Evolutionary conservation across 352 stramenopile species (phyloP).

Genomic region (Phytophthora pinifolia): DNA sequence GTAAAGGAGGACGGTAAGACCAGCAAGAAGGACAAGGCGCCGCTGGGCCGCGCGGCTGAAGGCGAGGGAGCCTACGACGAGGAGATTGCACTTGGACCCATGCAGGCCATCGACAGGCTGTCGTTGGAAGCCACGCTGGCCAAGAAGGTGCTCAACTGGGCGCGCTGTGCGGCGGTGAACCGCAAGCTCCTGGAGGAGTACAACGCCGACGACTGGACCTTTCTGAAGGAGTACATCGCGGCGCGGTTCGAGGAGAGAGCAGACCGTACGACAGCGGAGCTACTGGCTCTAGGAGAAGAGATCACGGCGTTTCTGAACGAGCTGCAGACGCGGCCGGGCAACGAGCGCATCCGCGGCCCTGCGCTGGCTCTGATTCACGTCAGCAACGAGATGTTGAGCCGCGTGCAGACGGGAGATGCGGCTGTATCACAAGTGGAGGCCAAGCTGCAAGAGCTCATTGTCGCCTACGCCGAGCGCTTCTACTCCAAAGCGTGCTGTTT

Average conservation of each 20-base stretch:
- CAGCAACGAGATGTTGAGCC: slow-evolving; percentile 45
- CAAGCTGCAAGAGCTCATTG: slow-evolving; percentile 48
- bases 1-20: slow-evolving; percentile 15
- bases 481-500: slow-evolving; percentile 86
- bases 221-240: slow-evolving; percentile 66
- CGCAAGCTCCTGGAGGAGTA: slow-evolving; percentile 60
- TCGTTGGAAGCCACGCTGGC: slow-evolving; percentile 66
- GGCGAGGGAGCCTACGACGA: slow-evolving; percentile 77
- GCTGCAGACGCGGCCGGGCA: slow-evolving; percentile 46
- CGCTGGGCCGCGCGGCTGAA: slow-evolving; percentile 60
- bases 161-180: slow-evolving; percentile 56
- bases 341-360: slow-evolving; percentile 63
- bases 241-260: slow-evolving; percentile 44
- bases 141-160: slow-evolving; percentile 50
- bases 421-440: slow-evolving; percentile 37
- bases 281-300: slow-evolving; percentile 31
- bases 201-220: slow-evolving; percentile 85
- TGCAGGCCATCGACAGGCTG: slow-evolving; percentile 78
- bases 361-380: slow-evolving; percentile 68
- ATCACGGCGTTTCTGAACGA: slow-evolving; percentile 42
- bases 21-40: slow-evolving; percentile 25
- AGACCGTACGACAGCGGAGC: slow-evolving; percentile 7
- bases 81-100: slow-evolving; percentile 81
- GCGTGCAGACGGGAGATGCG: slow-evolving; percentile 28
- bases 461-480: slow-evolving; percentile 68